These are phyloP conservation scores for Pseudohyphozyma bogoriensis DNA, from an alignment of 768 basidiomycete genomes.

Conservation along the genomic window DNA sequence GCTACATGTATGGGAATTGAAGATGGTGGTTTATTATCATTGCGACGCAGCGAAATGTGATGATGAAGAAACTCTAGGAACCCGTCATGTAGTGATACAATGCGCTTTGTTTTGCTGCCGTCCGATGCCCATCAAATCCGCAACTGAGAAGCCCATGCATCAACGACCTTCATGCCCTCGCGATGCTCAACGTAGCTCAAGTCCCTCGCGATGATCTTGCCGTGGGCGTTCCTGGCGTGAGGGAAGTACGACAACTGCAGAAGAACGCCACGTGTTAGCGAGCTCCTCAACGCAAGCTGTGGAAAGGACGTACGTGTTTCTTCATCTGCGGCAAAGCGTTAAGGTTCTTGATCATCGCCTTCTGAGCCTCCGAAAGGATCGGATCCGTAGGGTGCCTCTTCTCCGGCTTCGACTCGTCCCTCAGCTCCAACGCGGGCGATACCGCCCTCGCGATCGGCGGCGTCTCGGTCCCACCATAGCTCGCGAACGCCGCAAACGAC, in stretches of 20 bases:
- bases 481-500: background rate
- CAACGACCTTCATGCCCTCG: constrained; percentile 18
- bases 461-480: constrained; percentile 6
- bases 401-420: background rate
- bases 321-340: constrained; percentile 18
- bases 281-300: background rate
- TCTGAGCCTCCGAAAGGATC: background rate
- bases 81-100: too few species aligned
- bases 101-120: too few species aligned
- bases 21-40: too few species aligned
- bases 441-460: background rate
- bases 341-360: constrained; percentile 7
- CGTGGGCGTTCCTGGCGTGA: constrained; percentile 15
- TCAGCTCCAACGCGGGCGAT: background rate
- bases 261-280: constrained; percentile 18
- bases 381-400: background rate
- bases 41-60: too few species aligned
- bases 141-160: too few species aligned
- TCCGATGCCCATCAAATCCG: too few species aligned
- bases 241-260: too few species aligned
- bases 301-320: background rate
- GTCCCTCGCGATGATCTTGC: constrained; percentile 13
- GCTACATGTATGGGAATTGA: too few species aligned
- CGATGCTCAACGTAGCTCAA: background rate
- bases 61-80: too few species aligned